Conservation (phyloP, 176 grass and related monocot species). For the Aegilops longissima region DNA sequence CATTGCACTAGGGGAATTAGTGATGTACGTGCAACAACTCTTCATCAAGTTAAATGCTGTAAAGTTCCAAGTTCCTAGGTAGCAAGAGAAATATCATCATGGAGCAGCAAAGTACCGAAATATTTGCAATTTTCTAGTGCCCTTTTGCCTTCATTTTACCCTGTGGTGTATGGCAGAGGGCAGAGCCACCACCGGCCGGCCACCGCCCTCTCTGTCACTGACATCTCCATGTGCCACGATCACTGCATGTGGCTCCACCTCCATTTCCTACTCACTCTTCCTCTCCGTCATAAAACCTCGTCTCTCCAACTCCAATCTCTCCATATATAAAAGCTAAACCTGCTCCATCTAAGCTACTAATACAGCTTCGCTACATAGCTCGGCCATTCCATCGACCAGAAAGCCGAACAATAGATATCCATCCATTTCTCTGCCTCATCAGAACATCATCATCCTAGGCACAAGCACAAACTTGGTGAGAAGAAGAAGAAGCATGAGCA, state of each 20-base stretch:
- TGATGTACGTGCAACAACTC: neutral
- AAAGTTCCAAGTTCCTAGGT: neutral
- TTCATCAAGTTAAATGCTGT: neutral
- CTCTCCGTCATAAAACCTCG: constrained; percentile 5
- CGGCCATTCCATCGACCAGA: neutral
- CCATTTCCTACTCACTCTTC: neutral
- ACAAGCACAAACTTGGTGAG: neutral
- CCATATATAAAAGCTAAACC: constrained; percentile 24
- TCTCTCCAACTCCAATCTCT: constrained; percentile 21
- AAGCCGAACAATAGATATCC: neutral
- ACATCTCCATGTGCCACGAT: constrained; percentile 51
- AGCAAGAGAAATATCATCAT: neutral
- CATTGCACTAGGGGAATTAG: neutral
- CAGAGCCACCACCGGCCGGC: constrained; percentile 6
- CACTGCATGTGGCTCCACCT: constrained; percentile 40
- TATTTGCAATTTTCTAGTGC: neutral
- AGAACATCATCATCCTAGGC: neutral
- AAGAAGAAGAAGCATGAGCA: constrained; percentile 42
- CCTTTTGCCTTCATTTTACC: neutral
- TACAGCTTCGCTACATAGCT: neutral
- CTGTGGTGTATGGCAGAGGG: neutral
- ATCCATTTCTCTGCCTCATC: neutral
- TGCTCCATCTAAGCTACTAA: constrained; percentile 9
- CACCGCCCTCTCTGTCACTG: constrained; percentile 41
- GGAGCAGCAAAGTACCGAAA: neutral